Evolutionary conservation across 805 yeast species (phyloP).

Genomic region (Scheffersomyces amazonensis): DNA sequence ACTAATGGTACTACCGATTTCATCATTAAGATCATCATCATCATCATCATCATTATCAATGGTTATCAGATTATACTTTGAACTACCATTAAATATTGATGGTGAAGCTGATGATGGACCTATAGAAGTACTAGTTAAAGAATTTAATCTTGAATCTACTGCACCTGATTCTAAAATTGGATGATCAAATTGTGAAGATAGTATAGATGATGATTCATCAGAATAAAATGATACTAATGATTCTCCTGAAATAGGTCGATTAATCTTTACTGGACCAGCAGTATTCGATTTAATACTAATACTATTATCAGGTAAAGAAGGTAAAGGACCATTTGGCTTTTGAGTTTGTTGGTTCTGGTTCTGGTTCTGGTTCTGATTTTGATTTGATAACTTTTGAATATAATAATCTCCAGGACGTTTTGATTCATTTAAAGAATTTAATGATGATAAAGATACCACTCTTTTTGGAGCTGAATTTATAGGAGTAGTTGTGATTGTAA

Average conservation of each 20-base stretch:
- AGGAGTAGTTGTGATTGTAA: not conserved
- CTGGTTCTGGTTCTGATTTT: too few species aligned
- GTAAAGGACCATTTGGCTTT: not conserved
- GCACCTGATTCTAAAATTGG: conserved; percentile 7
- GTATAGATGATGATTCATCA: conserved; percentile 33
- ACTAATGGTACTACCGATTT: not conserved
- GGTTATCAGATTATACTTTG: conserved; percentile 2
- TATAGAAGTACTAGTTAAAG: conserved; percentile 28
- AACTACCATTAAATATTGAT: conserved; percentile 7
- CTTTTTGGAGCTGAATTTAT: conserved; percentile 16
- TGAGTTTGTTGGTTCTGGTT: conserved; percentile 15
- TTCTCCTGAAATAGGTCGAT: conserved; percentile 31
- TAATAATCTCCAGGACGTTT: conserved; percentile 43
- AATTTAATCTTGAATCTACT: conserved; percentile 34
- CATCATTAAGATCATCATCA: conserved; percentile 1
- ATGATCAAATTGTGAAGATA: conserved; percentile 29
- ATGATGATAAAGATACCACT: conserved; percentile 24
- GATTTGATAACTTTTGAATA: conserved; percentile 25
- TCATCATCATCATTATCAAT: conserved; percentile 1
- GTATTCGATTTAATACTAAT: not conserved
- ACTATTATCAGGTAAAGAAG: conserved; percentile 1
- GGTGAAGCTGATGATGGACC: conserved; percentile 17
- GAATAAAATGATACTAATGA: conserved; percentile 30
- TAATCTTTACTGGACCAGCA: not conserved
- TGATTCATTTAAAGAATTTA: conserved; percentile 13